Conservation (phyloP, 495 filamentous ascomycete species). For the Hypoxylon fuscum region DNA sequence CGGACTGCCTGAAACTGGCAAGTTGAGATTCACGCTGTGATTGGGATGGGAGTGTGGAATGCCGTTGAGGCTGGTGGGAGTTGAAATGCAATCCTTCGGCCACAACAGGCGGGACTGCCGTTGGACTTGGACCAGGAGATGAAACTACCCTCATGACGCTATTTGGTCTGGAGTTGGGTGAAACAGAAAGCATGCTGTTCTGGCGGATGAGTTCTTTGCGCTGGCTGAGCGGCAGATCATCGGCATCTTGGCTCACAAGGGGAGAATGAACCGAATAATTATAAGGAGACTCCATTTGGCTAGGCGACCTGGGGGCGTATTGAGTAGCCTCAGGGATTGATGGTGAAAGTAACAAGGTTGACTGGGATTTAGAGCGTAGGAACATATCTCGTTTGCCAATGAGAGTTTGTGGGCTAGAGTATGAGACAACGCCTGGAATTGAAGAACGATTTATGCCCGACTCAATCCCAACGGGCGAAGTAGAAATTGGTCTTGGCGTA, state of each 20-base stretch:
- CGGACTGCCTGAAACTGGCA: constrained; percentile 77
- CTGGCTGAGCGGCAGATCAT: constrained; percentile 79
- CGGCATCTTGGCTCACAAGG: constrained; percentile 49
- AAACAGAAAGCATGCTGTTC: constrained; percentile 42
- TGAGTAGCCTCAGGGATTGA: constrained; percentile 31
- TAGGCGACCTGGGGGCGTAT: constrained; percentile 41
- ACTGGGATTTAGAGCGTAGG: constrained; percentile 61
- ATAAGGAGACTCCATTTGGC: constrained; percentile 45
- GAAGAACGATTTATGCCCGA: constrained; percentile 34
- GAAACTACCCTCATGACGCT: constrained; percentile 36
- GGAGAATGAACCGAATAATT: constrained; percentile 39
- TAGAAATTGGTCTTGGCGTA: constrained; percentile 15
- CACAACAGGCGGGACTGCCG: constrained; percentile 21
- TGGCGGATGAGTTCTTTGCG: constrained; percentile 66
- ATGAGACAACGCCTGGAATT: constrained; percentile 47
- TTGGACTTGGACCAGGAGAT: constrained; percentile 12
- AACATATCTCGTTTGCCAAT: constrained; percentile 70
- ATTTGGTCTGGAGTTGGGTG: constrained; percentile 23
- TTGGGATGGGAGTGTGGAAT: constrained; percentile 48
- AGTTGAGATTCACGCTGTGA: constrained; percentile 67
- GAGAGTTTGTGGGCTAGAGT: constrained; percentile 60
- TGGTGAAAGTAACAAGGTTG: constrained; percentile 41
- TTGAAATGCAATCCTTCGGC: constrained; percentile 54
- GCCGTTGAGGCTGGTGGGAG: constrained; percentile 66
- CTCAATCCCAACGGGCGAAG: constrained; percentile 27